Evolutionary conservation across 2,329 filamentous ascomycete genomes (phyloP).

Genomic region (Juglanconis sp.): DNA sequence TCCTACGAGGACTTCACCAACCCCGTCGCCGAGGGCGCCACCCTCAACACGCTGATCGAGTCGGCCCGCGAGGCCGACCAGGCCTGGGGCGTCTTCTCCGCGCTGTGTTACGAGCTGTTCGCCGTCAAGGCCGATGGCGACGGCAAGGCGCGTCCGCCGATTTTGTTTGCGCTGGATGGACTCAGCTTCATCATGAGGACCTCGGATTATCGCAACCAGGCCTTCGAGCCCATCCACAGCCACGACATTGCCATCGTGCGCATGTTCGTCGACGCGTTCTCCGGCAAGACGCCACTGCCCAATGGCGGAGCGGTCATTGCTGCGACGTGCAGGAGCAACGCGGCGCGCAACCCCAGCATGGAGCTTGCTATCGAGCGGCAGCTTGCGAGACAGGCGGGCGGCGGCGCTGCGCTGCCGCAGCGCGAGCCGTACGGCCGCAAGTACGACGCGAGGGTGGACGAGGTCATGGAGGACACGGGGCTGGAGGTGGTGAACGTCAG

Average conservation of each 20-base stretch:
- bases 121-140: conserved; percentile 33
- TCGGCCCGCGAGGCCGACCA: conserved; percentile 72
- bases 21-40: conserved; percentile 55
- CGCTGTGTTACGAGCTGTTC: conserved; percentile 75
- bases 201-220: conserved; percentile 70
- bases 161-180: conserved; percentile 77
- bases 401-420: conserved; percentile 28
- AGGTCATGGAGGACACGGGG: conserved; percentile 41
- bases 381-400: conserved; percentile 38
- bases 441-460: conserved; percentile 57
- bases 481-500: conserved; percentile 55
- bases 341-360: conserved; percentile 60
- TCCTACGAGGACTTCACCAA: conserved; percentile 42
- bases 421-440: conserved; percentile 52
- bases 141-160: conserved; percentile 43
- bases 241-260: conserved; percentile 77
- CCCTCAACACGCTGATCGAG: conserved; percentile 66
- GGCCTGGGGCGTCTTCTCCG: conserved; percentile 76
- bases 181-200: conserved; percentile 77
- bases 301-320: conserved; percentile 81
- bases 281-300: conserved; percentile 51
- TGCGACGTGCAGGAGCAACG: conserved; percentile 71
- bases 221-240: conserved; percentile 74
- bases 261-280: conserved; percentile 71
- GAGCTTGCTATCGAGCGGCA: conserved; percentile 63